Evolutionary conservation across 1,284 basidiomycete genomes (phyloP).

Genomic region (Hymenochaete sp.): DNA sequence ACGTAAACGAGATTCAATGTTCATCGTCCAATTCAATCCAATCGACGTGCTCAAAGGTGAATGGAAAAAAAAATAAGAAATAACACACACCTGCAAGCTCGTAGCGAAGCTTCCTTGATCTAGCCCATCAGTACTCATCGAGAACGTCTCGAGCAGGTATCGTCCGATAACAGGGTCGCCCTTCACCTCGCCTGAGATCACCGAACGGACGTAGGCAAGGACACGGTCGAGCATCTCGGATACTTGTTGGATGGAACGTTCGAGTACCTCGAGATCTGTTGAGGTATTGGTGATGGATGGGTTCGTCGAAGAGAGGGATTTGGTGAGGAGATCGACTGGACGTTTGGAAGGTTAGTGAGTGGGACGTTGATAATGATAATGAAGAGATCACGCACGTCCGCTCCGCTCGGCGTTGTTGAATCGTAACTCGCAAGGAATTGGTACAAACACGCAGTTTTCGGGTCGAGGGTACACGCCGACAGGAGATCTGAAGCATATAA

Average conservation of each 20-base stretch:
- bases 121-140: constrained; percentile 51
- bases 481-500: constrained; percentile 50
- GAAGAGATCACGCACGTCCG: constrained; percentile 55
- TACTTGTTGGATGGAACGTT: constrained; percentile 62
- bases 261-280: constrained; percentile 60
- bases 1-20: constrained; percentile 2
- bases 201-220: constrained; percentile 78
- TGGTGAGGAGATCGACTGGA: constrained; percentile 69
- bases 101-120: constrained; percentile 71
- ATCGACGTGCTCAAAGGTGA: no score
- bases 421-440: constrained; percentile 75
- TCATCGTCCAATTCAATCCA: constrained; percentile 5
- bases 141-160: constrained; percentile 88
- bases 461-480: constrained; percentile 82
- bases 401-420: constrained; percentile 79
- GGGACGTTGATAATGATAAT: constrained; percentile 2
- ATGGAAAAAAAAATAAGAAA: constrained; percentile 3
- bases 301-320: constrained; percentile 37
- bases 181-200: constrained; percentile 69
- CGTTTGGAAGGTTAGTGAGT: constrained; percentile 7
- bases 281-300: constrained; percentile 39
- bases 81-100: constrained; percentile 53
- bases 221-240: constrained; percentile 80
- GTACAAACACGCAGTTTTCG: constrained; percentile 88
- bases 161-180: constrained; percentile 86